These are phyloP conservation scores for Tuctoria greenei DNA, from an alignment of 176 grass and related monocot genomes.

Conservation along the genomic window DNA sequence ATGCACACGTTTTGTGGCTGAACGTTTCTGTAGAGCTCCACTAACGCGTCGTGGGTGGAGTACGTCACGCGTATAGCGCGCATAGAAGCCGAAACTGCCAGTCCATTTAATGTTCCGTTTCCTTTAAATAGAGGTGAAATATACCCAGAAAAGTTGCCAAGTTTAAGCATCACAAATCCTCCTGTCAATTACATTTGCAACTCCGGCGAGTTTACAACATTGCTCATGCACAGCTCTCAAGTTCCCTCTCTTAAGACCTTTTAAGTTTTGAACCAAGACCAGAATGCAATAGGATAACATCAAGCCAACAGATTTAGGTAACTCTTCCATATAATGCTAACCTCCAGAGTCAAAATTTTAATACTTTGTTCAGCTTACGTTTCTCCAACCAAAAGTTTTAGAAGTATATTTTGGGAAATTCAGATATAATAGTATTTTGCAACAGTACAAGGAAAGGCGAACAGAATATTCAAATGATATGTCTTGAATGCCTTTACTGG, in stretches of 20 bases:
- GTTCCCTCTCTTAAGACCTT: neutral
- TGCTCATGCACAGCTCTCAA: neutral
- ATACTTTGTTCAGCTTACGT: neutral
- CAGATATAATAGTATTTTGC: neutral
- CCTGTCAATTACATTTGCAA: too few species aligned
- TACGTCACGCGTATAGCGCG: too few species aligned
- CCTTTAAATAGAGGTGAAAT: too few species aligned
- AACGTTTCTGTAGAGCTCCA: too few species aligned
- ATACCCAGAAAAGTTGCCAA: too few species aligned
- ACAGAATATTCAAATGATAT: neutral
- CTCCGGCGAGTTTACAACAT: too few species aligned
- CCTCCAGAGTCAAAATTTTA: neutral
- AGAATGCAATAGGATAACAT: neutral
- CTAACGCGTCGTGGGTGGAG: too few species aligned
- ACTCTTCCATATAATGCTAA: neutral
- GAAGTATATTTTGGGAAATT: neutral
- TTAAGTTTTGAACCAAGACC: conserved; percentile 17
- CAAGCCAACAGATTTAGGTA: neutral
- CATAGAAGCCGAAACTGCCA: too few species aligned
- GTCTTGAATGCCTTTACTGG: conserved; percentile 4
- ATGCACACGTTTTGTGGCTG: too few species aligned
- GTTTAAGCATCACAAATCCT: too few species aligned
- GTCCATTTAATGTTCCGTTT: too few species aligned
- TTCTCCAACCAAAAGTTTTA: neutral
- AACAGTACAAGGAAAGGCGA: neutral